phyloP scores from a whole-genome alignment of 192 early-diverging fungal species.

The Umbelopsis vinacea region DNA sequence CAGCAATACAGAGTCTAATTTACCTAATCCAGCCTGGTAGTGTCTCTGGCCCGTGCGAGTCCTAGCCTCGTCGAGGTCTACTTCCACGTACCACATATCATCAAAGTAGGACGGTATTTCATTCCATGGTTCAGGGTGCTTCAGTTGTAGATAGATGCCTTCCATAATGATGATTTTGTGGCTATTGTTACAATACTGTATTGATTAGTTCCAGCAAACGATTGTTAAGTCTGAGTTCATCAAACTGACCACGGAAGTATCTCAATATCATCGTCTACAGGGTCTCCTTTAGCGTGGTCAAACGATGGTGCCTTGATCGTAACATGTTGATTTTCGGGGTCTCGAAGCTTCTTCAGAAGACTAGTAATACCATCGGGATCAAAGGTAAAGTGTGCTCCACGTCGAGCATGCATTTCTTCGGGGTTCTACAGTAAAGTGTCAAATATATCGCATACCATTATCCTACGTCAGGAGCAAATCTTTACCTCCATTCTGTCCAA shows the following conservation, averaged over 20 bases:
- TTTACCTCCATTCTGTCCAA: constrained; percentile 38
- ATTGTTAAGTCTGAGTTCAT: neutral
- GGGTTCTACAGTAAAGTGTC: constrained; percentile 32
- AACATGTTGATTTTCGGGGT: constrained; percentile 12
- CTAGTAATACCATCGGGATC: constrained; percentile 35
- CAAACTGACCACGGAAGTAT: constrained; percentile 36
- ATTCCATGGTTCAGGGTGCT: constrained; percentile 41
- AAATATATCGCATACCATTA: no score
- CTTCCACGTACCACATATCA: constrained; percentile 51
- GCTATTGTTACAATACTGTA: neutral
- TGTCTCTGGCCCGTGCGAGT: constrained; percentile 48
- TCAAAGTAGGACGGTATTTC: constrained; percentile 41
- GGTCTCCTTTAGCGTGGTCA: constrained; percentile 53
- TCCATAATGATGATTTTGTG: constrained; percentile 55
- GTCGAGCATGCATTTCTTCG: constrained; percentile 44
- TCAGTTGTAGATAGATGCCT: constrained; percentile 57
- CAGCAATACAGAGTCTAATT: neutral
- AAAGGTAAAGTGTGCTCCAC: constrained; percentile 63
- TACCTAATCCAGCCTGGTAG: constrained; percentile 44
- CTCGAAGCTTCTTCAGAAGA: constrained; percentile 26
- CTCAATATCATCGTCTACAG: constrained; percentile 43
- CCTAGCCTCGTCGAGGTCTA: constrained; percentile 39
- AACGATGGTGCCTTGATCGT: constrained; percentile 50
- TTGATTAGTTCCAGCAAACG: neutral
- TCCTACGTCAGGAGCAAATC: no score